Conservation (phyloP, 2,329 filamentous ascomycete species). For the Colletotrichum lentis region DNA sequence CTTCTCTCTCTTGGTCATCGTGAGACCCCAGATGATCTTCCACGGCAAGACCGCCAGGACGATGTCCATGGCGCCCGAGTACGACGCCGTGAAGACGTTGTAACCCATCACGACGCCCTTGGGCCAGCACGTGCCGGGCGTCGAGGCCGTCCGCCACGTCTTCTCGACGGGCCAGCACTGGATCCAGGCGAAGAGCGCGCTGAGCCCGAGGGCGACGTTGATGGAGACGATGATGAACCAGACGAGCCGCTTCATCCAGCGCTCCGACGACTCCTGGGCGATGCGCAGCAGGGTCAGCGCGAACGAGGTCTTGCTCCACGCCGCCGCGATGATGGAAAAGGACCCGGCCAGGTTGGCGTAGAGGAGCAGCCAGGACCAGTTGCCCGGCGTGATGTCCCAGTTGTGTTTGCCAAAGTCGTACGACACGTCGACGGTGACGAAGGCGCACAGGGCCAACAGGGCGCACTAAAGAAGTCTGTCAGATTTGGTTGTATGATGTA, state of each 20-base stretch:
- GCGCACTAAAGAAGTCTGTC: constrained; percentile 5
- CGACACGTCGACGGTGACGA: constrained; percentile 28
- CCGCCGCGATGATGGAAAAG: constrained; percentile 40
- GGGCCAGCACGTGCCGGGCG: constrained; percentile 42
- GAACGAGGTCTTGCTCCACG: constrained; percentile 45
- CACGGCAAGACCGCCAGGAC: constrained; percentile 52
- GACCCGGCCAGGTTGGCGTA: constrained; percentile 38
- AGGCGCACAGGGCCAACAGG: constrained; percentile 26
- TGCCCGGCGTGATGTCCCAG: constrained; percentile 29
- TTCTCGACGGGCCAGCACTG: constrained; percentile 43
- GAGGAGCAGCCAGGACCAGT: constrained; percentile 34
- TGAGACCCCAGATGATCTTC: constrained; percentile 52
- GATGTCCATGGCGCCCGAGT: constrained; percentile 52
- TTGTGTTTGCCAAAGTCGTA: constrained; percentile 38
- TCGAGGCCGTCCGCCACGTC: constrained; percentile 39
- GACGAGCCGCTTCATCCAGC: constrained; percentile 41
- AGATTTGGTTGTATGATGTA: not conserved
- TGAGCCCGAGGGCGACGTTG: constrained; percentile 41
- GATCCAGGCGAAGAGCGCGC: constrained; percentile 42
- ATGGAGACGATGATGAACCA: constrained; percentile 43
- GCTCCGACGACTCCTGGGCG: constrained; percentile 34
- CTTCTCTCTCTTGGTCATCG: constrained; percentile 53
- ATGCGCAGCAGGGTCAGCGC: constrained; percentile 45
- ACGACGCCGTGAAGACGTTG: constrained; percentile 44
- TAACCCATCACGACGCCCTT: constrained; percentile 44